Evolutionary conservation across 192 early-diverging fungal species (phyloP), one percentile per base, ranked within the genome.

Genomic region (Backusella psychrophila): DNA sequence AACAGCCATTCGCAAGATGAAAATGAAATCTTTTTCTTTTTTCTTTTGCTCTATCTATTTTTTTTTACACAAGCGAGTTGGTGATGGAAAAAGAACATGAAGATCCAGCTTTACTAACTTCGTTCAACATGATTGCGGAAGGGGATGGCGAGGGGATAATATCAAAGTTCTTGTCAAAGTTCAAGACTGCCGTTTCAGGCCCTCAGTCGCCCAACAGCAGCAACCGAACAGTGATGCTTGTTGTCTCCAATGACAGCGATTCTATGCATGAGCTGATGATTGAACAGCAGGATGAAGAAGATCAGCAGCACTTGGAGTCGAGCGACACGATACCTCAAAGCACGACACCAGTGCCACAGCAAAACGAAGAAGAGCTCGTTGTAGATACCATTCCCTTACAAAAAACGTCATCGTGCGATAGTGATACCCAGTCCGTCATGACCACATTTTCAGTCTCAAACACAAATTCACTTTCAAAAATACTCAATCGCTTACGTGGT

Each of bases 141-240:
- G 34, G 70, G 42, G 83, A 85, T 36, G 76, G 77, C 3, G 88
- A 87, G 81, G 85, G 84, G 23, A 85, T 86, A 1, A 75, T 89
- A 21, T 86, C 88, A 66, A 89, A 87, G 66, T 77, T 89, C 66
- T 84, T 89, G 68, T 85, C 85, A 38, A 80, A 83, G 2, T 85
- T 89, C 53, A 89, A 82, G 26, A 86, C 77, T 44, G 84, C 86
- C 1, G 82, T 76, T n/a, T 74, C 75, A n/a, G 66, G 75, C 9
- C 65, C 66, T 15, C 41, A 74, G 19, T 53, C 68, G 4, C n/a
- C 23, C n/a, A 11, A 56, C 72, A 29, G 66, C 31, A 21, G 46
- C 49, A 34, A 36, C 15, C 41, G 29, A 26, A 41, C 56, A 23
- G 1, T 63, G 12, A 31, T 39, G 12, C 34, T 69, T 69, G 35